Conservation (phyloP, 805 yeast genomes). For the Starmerella cellae region DNA sequence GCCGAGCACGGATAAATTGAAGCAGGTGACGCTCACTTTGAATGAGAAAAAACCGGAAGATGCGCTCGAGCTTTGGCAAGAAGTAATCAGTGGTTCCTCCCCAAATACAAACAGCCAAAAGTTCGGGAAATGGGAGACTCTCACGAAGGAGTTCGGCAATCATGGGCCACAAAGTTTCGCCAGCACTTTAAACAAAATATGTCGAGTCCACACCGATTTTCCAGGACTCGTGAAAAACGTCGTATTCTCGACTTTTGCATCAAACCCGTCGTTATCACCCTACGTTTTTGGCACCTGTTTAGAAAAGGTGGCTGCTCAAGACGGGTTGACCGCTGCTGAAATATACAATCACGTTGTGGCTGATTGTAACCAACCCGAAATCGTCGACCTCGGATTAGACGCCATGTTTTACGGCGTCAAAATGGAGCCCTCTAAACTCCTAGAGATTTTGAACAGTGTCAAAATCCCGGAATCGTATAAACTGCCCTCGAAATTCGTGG, state of each 20-base stretch:
- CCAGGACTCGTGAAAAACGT: not conserved
- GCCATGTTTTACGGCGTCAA: constrained; percentile 3
- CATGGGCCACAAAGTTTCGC: constrained; percentile 8
- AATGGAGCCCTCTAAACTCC: not conserved
- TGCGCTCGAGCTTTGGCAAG: too few species aligned
- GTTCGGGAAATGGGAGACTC: constrained; percentile 4
- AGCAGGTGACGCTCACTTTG: too few species aligned
- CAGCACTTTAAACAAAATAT: constrained; percentile 7
- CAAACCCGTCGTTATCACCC: not conserved
- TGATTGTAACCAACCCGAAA: not conserved
- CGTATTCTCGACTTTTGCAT: not conserved
- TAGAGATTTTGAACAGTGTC: not conserved
- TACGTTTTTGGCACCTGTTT: constrained; percentile 2
- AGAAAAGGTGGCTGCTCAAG: not conserved
- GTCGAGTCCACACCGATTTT: not conserved
- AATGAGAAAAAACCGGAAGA: too few species aligned
- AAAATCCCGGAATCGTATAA: constrained; percentile 1
- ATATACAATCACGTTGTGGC: not conserved
- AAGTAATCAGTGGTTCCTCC: too few species aligned
- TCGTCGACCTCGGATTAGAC: constrained; percentile 1
- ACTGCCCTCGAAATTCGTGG: constrained; percentile 4
- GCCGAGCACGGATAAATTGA: not conserved
- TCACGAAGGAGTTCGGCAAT: constrained; percentile 1
- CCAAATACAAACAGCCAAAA: not conserved
- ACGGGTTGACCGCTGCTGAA: not conserved